Base-by-base conservation (phyloP, 2,329 filamentous ascomycete genomes). In the Colletotrichum sp. region DNA sequence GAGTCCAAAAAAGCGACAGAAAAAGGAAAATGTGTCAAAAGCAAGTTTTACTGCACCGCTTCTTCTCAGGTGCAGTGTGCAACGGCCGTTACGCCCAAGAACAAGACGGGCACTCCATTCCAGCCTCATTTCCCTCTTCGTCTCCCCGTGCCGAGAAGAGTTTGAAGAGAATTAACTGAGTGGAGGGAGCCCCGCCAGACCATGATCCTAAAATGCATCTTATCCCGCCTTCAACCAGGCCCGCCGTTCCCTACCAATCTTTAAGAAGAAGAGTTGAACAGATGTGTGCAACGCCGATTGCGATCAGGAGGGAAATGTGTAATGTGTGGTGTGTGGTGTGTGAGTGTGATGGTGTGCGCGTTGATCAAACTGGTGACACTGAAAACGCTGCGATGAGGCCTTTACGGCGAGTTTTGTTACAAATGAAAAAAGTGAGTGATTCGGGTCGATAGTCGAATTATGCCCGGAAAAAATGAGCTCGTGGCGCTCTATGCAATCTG, bases 161-260 rank as follows among this genome's bases (percentile, higher is more conserved):
- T 32, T 22, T 13, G 44, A 57, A n/a, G 8, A 16, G 25, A 34
- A 65, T 76, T 27, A 52, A 59, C n/a, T 22, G 36, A 48, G 70
- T 28, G 65, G 36, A 52, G 69, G 28, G 34, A 57, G 44, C 36
- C 64, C 65, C 74, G 74, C 25, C 70, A 69, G 52, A 73, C 74
- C 44, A 27, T 74, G 60, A 71, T 69, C 74, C 74, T 64, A 69
- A 76, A 74, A 76, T 76, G 70, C 74, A 76, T 76, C 74, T 76
- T 57, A 68, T 72, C 74, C 73, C 70, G 59, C 73, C 70, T 73
- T 48, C 70, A 74, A 57, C 74, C 70, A 68, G 65, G 27, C 74
- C 44, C 64, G 34, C 73, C 39, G 52, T 65, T 73, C 74, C 74
- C 74, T 76, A 76, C 74, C 74, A 76, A 74, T 76, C 74, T 76